phyloP scores from a whole-genome alignment of 345 rosid genomes.

The Citrus maxima region DNA sequence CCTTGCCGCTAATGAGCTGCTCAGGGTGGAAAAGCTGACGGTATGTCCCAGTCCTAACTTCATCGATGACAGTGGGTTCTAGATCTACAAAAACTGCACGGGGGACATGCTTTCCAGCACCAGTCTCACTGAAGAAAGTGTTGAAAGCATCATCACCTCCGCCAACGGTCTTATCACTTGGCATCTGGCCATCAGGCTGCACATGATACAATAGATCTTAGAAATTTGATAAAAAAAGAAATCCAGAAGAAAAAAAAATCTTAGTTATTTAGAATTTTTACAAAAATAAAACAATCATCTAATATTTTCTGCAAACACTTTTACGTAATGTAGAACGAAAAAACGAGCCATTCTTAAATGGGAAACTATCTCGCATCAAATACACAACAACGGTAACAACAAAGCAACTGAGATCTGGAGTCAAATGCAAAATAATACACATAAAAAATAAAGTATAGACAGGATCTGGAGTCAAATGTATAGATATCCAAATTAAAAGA shows the following conservation, averaged over 20 bases:
- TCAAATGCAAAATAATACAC: too few relatives aligned
- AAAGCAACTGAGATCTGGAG: too few relatives aligned
- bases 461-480: background rate
- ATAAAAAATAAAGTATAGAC: too few relatives aligned
- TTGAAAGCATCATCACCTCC: conserved; percentile 47
- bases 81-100: conserved; percentile 47
- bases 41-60: conserved; percentile 57
- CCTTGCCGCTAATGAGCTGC: conserved; percentile 50
- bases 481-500: too few relatives aligned
- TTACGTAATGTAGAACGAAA: background rate
- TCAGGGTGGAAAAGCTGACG: conserved; percentile 68
- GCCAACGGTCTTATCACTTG: conserved; percentile 36
- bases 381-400: background rate
- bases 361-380: background rate
- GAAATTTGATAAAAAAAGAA: background rate
- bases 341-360: background rate
- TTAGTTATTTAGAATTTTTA: background rate
- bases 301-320: background rate
- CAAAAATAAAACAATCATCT: background rate
- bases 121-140: conserved; percentile 48
- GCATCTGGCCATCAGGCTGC: conserved; percentile 41
- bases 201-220: background rate
- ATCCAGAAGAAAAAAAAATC: background rate
- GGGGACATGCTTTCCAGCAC: conserved; percentile 49
- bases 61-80: conserved; percentile 49